Base-by-base conservation (phyloP, 2,329 filamentous ascomycete genomes). In the Fonsecaea pedrosoi region DNA sequence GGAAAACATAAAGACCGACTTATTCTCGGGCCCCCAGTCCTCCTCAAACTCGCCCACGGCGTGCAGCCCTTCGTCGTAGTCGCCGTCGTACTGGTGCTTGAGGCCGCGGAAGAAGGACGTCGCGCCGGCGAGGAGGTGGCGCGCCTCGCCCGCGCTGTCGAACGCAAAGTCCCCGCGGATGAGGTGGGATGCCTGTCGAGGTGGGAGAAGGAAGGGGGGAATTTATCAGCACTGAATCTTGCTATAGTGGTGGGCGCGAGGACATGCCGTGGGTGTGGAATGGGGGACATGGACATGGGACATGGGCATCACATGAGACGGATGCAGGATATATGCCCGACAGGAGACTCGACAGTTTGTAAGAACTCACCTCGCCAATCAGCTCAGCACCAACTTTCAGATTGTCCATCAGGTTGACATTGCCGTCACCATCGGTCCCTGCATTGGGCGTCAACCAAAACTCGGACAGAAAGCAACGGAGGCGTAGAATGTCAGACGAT, bases 321-420 rank as follows among this genome's bases (percentile, higher is more conserved):
- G 12, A 4, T 15, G 18, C 25, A 25, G 1, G 25, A 25, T 2
- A 42, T 42, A 42, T 42, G 13, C 12, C 38, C 38, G 38, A 42
- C 15, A 25, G 25, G 25, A 25, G 25, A 3, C 25, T 25, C 25
- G 25, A 25, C 25, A 25, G 25, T 25, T 25, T 2, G 25, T 25
- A 25, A 25, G 25, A 25, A 9, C 77, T 76, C 1, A 85, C 86
- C 56, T 84, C 82, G n/a, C 76, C 74, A 2, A 85, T 76, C 21
- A 88, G 79, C 15, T 78, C 75, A 1, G 83, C 76, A 0, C 86
- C 86, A 45, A 82, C 76, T 68, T 83, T 81, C 37, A 88, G 71
- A 55, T 86, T 86, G 74, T 87, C 83, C 64, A 88, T 77, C 25
- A 87, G 72, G 66, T 79, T 83, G 63, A 88, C 79, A 64, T 86